Percentiles rank a stretch among this genome's conserved stretches.
phyloP scores from a whole-genome alignment of 768 basidiomycete species.

The Termitomyces sp. region DNA sequence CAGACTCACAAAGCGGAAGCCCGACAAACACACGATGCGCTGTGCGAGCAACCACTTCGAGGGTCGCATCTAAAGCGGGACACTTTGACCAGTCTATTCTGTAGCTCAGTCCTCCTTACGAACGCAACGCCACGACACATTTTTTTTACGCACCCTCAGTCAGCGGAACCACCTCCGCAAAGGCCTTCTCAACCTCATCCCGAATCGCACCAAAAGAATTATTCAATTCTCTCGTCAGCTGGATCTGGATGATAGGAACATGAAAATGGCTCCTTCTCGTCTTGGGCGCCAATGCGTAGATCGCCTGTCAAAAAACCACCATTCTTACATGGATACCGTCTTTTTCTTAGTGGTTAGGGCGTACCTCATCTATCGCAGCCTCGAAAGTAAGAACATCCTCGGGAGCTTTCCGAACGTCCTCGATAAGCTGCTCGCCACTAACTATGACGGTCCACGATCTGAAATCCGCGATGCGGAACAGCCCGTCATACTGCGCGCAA shows the following conservation, averaged over 20 bases:
- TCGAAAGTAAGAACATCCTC: slow-evolving; percentile 25
- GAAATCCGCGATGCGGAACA: slow-evolving; percentile 5
- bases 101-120: background rate
- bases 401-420: slow-evolving; percentile 27
- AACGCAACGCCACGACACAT: background rate
- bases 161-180: background rate
- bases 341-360: too few species aligned
- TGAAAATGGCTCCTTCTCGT: slow-evolving; percentile 14
- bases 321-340: too few species aligned
- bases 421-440: slow-evolving; percentile 18
- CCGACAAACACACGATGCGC: slow-evolving; percentile 21
- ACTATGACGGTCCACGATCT: slow-evolving; percentile 26
- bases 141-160: background rate
- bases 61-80: slow-evolving; percentile 6
- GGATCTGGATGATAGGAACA: slow-evolving; percentile 13
- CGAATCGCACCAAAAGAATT: slow-evolving; percentile 5
- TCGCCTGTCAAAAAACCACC: background rate
- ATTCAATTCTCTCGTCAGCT: slow-evolving; percentile 10
- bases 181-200: slow-evolving; percentile 5
- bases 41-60: slow-evolving; percentile 18
- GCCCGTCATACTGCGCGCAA: too few species aligned
- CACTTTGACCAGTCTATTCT: slow-evolving; percentile 2
- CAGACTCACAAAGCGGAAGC: slow-evolving; percentile 17
- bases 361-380: slow-evolving; percentile 22
- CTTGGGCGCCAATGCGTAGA: slow-evolving; percentile 10